phyloP scores from a whole-genome alignment of 306 rosid genomes.

The Prunus salicina region DNA sequence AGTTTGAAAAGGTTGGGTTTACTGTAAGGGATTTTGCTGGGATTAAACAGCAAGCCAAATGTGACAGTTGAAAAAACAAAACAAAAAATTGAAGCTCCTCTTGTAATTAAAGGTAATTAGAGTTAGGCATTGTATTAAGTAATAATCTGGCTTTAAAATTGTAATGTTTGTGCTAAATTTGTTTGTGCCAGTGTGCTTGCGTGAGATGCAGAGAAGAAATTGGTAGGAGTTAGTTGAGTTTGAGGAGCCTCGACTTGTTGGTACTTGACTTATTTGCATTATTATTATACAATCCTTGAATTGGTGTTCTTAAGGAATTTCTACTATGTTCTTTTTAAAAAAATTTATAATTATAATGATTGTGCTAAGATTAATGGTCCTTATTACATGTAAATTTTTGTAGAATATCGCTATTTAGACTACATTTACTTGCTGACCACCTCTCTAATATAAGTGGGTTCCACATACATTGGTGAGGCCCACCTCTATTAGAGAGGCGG shows the following conservation, averaged over 20 bases:
- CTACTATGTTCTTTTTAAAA: background rate
- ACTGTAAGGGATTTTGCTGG: constrained; percentile 87
- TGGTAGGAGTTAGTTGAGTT: background rate
- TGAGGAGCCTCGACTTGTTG: constrained; percentile 1
- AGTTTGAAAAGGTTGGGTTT: constrained; percentile 85
- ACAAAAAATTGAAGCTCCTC: background rate
- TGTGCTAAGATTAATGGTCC: background rate
- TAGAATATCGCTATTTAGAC: too few relatives aligned
- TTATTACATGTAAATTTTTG: background rate
- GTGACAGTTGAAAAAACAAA: background rate
- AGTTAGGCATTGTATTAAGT: background rate
- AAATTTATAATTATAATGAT: background rate
- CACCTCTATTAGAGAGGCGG: too few relatives aligned
- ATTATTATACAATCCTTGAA: constrained; percentile 2
- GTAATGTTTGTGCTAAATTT: constrained; percentile 1
- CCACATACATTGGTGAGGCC: too few relatives aligned
- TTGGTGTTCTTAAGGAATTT: background rate
- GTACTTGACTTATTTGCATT: background rate
- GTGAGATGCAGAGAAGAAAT: constrained; percentile 6
- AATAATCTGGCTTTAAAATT: background rate
- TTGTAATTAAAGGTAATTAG: background rate
- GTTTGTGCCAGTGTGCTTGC: constrained; percentile 1
- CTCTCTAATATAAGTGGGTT: too few relatives aligned
- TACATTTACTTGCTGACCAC: too few relatives aligned
- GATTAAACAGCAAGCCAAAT: constrained; percentile 27